Evolutionary conservation across 148 eudicot genomes (phyloP).

Genomic region (Cornus controversa): DNA sequence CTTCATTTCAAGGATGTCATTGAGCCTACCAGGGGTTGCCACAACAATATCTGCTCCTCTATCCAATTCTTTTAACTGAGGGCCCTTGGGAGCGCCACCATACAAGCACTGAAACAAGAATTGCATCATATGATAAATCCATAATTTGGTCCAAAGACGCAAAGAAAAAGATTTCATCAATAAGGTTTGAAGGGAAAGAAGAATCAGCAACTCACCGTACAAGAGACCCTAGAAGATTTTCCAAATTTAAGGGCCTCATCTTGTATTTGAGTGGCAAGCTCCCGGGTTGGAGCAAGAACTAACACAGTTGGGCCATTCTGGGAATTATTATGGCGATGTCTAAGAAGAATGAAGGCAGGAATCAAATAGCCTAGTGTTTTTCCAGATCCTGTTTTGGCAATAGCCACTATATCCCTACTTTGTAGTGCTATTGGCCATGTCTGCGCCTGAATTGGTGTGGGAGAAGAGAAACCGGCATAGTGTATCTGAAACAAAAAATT

Average conservation of each 20-base stretch:
- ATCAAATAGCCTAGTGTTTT: slow-evolving; percentile 93
- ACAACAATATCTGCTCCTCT: slow-evolving; percentile 94
- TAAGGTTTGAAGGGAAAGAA: neutral
- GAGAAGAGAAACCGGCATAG: slow-evolving; percentile 83
- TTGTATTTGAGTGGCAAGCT: slow-evolving; percentile 95
- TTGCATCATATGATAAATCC: neutral
- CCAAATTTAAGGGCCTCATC: slow-evolving; percentile 92
- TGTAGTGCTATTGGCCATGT: slow-evolving; percentile 98
- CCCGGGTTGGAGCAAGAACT: slow-evolving; percentile 95
- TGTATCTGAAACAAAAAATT: slow-evolving; percentile 54
- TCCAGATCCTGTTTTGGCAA: slow-evolving; percentile 98
- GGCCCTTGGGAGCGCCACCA: slow-evolving; percentile 93
- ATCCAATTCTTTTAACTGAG: slow-evolving; percentile 81
- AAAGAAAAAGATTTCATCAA: neutral
- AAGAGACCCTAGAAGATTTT: slow-evolving; percentile 71
- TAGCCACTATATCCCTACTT: slow-evolving; percentile 88
- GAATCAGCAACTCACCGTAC: slow-evolving; percentile 54
- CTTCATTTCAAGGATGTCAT: slow-evolving; percentile 92
- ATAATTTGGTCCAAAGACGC: slow-evolving; percentile 5
- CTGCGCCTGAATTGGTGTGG: slow-evolving; percentile 98
- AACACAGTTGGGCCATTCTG: slow-evolving; percentile 87
- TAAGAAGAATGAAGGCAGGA: slow-evolving; percentile 88
- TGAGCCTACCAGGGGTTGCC: slow-evolving; percentile 99
- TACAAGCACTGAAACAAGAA: slow-evolving; percentile 70
- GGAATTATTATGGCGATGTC: slow-evolving; percentile 65